phyloP scores from a whole-genome alignment of 306 rosid species.

The Malus sieversii region DNA sequence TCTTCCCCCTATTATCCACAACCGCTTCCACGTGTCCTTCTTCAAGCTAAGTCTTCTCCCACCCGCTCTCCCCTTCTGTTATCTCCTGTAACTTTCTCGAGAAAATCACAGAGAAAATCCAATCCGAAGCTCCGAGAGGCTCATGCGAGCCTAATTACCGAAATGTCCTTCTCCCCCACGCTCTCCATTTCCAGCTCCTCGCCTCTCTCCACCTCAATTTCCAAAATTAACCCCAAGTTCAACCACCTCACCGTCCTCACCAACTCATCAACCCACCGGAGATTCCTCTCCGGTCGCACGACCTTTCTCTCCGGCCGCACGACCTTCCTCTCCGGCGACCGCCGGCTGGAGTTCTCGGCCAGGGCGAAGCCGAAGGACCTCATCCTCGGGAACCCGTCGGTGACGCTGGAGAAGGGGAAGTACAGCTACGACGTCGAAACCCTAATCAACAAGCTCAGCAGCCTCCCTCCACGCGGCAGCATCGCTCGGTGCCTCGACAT shows the following conservation, averaged over 20 bases:
- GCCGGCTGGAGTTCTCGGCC: conserved; percentile 9
- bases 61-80: conserved; percentile 1
- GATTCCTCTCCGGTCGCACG: conserved; percentile 15
- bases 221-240: conserved; percentile 23
- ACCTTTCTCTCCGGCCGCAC: conserved; percentile 16
- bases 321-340: conserved; percentile 8
- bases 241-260: conserved; percentile 25
- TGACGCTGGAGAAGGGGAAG: conserved; percentile 77
- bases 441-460: conserved; percentile 76
- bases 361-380: conserved; percentile 60
- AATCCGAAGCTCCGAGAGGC: neutral
- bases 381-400: conserved; percentile 66
- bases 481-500: conserved; percentile 87
- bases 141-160: conserved; percentile 25
- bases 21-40: conserved; percentile 56
- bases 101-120: conserved; percentile 1
- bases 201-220: conserved; percentile 29
- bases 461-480: conserved; percentile 95
- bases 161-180: conserved; percentile 52
- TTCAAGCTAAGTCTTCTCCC: conserved; percentile 17
- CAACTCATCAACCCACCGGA: neutral
- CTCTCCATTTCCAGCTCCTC: conserved; percentile 41
- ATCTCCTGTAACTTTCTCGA: conserved; percentile 9
- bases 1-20: conserved; percentile 49
- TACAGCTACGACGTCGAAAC: conserved; percentile 92